phyloP scores from a whole-genome alignment of 768 basidiomycete genomes.

The Lactarius evosmus region DNA sequence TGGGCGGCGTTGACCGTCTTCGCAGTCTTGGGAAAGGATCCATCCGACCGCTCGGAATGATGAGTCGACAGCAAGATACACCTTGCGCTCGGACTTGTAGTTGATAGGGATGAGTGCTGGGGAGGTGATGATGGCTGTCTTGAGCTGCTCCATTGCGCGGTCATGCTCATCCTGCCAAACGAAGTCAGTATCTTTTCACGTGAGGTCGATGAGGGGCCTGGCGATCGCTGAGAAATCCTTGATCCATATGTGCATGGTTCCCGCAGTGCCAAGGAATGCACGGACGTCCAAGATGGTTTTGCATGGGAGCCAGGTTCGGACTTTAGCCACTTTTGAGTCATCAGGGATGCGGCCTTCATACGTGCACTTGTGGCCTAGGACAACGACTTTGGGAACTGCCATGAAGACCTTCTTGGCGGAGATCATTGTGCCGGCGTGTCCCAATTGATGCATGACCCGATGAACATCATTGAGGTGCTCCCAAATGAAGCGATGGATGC shows the following conservation, averaged over 20 bases:
- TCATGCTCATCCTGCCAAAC: too few relatives aligned
- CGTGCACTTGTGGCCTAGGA: slow-evolving; percentile 38
- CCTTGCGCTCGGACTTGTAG: too few relatives aligned
- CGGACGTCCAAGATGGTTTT: slow-evolving; percentile 29
- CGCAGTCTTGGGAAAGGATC: too few relatives aligned
- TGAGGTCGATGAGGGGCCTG: too few relatives aligned
- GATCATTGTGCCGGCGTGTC: not conserved
- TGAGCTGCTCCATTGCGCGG: too few relatives aligned
- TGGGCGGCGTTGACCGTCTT: too few relatives aligned
- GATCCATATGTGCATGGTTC: too few relatives aligned
- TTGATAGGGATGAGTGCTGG: too few relatives aligned
- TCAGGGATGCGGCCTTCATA: slow-evolving; percentile 36
- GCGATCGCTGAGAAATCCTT: too few relatives aligned
- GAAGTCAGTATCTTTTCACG: not conserved
- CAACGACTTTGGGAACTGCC: slow-evolving; percentile 34
- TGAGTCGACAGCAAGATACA: too few relatives aligned
- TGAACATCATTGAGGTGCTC: not conserved
- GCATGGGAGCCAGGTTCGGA: slow-evolving; percentile 30
- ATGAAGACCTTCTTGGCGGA: not conserved
- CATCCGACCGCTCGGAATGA: too few relatives aligned
- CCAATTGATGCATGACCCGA: not conserved
- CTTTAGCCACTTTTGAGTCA: slow-evolving; percentile 30
- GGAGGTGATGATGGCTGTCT: too few relatives aligned
- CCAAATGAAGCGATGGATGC: not conserved
- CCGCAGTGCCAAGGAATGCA: slow-evolving; percentile 26